Evolutionary conservation across 495 filamentous ascomycete species (phyloP), one percentile per base, ranked within the genome.

Genomic region (Penicillium desertorum): DNA sequence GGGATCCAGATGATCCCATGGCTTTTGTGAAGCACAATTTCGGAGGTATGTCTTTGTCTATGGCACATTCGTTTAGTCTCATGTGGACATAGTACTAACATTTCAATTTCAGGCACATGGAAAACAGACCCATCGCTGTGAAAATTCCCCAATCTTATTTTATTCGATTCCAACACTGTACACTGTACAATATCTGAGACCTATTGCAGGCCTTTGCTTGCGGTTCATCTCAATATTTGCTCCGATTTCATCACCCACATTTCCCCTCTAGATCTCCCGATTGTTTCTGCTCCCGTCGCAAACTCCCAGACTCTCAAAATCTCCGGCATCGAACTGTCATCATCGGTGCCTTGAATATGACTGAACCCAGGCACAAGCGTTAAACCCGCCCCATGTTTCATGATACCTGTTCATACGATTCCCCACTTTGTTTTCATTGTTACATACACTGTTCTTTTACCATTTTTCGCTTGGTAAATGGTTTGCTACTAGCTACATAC

Each of bases 11-110:
- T 64, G 87, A 98, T 65, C 91, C 92, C 6, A 94, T 98, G 91
- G 94, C 94, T 4, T 98, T 96, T 78, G 94, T 98, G 54, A 90
- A 96, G 75, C 94, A 98, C 72, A 86, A 92, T 44, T 98, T 98
- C 75, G 91, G 93, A 79, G 94, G 94, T 97, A 70, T 14, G 71
- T 66, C 19, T 42, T 2, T 23, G 9, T 2, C 25, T 54, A 27
- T 27, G 22, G 9, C 23, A 32, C 14, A 1, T 17, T 16, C 8
- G 1, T 32, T 14, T n/a, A 14, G 17, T 41, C 17, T 42, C 10
- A 19, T 3, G 4, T 45, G 19, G 30, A 3, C 11, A 0, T 61
- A 49, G 64, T 63, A 51, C 58, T 62, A 20, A 64, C 25, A 10
- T 52, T 1, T 29, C 19, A 5, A 19, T 27, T 42, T 11, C 43